These are phyloP conservation scores for Cladosporium sp. DNA, from an alignment of 2,329 filamentous ascomycete genomes.

Conservation along the genomic window DNA sequence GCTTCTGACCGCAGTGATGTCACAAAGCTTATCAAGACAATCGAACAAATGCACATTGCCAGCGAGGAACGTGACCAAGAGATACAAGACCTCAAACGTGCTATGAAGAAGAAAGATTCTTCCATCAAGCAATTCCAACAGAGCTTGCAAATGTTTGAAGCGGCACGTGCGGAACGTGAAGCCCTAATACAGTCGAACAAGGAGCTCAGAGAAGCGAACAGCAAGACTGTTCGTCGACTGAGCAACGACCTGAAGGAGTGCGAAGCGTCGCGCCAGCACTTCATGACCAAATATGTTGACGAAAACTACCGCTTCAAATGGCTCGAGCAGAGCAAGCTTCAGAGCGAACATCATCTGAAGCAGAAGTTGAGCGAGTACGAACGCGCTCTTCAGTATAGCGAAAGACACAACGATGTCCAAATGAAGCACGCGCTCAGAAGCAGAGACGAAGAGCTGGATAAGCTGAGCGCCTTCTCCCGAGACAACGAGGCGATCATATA, in stretches of 20 bases:
- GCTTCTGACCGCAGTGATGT: no score
- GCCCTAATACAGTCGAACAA: background rate
- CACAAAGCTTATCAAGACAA: no score
- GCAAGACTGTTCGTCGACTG: background rate
- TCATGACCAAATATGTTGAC: conserved; percentile 12
- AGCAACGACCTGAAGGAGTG: conserved; percentile 5
- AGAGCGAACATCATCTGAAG: background rate
- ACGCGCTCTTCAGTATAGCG: background rate
- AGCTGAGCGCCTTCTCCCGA: conserved; percentile 4
- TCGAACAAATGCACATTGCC: no score
- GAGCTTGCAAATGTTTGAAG: no score
- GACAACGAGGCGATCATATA: background rate
- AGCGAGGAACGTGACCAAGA: no score
- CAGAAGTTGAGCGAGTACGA: conserved; percentile 1
- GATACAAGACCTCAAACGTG: no score
- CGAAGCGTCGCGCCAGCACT: conserved; percentile 8
- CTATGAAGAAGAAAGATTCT: no score
- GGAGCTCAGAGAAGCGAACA: background rate
- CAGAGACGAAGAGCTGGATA: conserved; percentile 7
- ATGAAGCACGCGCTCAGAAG: background rate
- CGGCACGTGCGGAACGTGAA: no score
- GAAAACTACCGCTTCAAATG: conserved; percentile 11
- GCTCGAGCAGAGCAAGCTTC: conserved; percentile 8
- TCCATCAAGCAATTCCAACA: no score
- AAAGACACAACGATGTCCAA: background rate